Evolutionary conservation across 2,329 filamentous ascomycete species (phyloP).

Genomic region (Aspergillus awamori): DNA sequence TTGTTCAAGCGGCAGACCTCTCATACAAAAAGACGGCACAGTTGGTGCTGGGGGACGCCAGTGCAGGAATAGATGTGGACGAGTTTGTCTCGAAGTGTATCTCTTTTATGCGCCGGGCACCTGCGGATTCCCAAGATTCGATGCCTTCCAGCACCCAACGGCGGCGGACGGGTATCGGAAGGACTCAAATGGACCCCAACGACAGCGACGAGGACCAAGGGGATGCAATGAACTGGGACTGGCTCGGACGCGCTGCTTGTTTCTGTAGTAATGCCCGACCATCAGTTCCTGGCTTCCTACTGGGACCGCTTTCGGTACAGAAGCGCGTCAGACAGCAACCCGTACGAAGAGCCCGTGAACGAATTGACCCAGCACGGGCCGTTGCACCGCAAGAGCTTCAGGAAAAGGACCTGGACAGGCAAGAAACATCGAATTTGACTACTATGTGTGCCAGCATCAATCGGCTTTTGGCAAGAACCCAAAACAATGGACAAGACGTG

Average conservation of each 20-base stretch:
- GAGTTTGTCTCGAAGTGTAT: slow-evolving; percentile 91
- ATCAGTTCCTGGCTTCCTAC: slow-evolving; percentile 77
- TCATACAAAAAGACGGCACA: slow-evolving; percentile 76
- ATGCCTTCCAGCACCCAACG: slow-evolving; percentile 43
- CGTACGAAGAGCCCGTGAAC: slow-evolving; percentile 70
- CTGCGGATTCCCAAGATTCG: slow-evolving; percentile 57
- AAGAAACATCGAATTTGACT: slow-evolving; percentile 79
- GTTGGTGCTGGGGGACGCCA: slow-evolving; percentile 71
- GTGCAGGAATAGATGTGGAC: slow-evolving; percentile 81
- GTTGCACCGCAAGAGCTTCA: slow-evolving; percentile 75
- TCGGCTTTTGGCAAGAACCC: slow-evolving; percentile 56
- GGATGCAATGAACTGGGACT: slow-evolving; percentile 82
- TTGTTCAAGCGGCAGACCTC: slow-evolving; percentile 79
- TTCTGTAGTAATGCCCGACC: slow-evolving; percentile 74
- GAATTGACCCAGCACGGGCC: slow-evolving; percentile 69
- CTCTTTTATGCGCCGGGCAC: slow-evolving; percentile 76
- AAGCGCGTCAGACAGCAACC: slow-evolving; percentile 74
- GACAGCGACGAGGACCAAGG: slow-evolving; percentile 71
- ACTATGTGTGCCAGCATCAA: slow-evolving; percentile 76
- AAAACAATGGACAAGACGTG: slow-evolving; percentile 50
- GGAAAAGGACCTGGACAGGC: slow-evolving; percentile 71
- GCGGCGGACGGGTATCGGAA: slow-evolving; percentile 39
- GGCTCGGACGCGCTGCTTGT: slow-evolving; percentile 77
- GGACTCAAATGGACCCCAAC: slow-evolving; percentile 49
- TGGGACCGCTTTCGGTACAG: slow-evolving; percentile 86